phyloP scores from a whole-genome alignment of 768 basidiomycete species.

The Lentinula guzmanii region DNA sequence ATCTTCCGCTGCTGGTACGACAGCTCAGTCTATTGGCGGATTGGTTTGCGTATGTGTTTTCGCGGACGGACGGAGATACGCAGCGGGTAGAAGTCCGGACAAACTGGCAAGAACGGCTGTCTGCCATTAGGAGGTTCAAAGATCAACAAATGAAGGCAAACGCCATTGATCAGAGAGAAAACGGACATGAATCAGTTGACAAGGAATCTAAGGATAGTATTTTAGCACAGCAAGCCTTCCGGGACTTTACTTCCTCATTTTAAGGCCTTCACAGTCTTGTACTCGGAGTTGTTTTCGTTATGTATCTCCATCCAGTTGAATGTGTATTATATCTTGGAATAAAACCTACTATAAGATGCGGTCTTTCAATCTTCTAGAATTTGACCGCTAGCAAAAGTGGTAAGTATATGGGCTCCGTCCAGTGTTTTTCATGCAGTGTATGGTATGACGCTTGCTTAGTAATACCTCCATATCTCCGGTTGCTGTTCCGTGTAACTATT shows the following conservation, averaged over 20 bases:
- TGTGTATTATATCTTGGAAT: no score
- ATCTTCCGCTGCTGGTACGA: constrained; percentile 80
- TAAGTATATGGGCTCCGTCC: no score
- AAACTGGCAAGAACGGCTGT: constrained; percentile 81
- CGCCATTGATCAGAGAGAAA: constrained; percentile 2
- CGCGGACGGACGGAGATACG: constrained; percentile 67
- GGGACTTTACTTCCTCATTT: constrained; percentile 44
- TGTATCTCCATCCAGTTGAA: no score
- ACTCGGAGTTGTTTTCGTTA: background rate
- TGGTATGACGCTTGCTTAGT: background rate
- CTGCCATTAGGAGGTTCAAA: constrained; percentile 71
- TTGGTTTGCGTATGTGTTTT: constrained; percentile 85
- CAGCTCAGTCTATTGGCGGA: constrained; percentile 85
- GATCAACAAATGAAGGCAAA: constrained; percentile 22
- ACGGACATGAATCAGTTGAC: constrained; percentile 15
- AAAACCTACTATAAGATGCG: no score
- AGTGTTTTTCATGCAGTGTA: background rate
- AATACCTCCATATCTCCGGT: background rate
- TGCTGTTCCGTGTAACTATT: background rate
- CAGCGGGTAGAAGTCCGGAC: constrained; percentile 73
- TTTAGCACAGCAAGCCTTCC: constrained; percentile 45
- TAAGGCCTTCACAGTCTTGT: background rate
- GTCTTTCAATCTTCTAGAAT: no score
- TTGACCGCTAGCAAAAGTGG: no score
- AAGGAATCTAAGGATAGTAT: constrained; percentile 29